Conservation (phyloP, 768 basidiomycete genomes). For the Phanerochaete sordida region DNA sequence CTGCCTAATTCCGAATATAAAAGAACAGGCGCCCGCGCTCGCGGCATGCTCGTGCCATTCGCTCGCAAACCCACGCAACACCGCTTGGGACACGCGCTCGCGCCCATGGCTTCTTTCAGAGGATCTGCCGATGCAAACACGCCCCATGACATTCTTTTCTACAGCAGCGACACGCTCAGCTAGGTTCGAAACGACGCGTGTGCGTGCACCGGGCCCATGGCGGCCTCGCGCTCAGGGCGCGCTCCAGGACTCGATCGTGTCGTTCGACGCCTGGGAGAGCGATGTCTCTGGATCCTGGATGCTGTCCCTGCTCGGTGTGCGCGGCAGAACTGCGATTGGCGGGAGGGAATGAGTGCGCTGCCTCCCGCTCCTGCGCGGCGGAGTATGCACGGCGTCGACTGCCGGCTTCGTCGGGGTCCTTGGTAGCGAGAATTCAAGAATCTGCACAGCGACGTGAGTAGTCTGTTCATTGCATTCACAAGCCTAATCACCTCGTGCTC, state of each 20-base stretch:
- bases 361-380: background rate
- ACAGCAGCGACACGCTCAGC: background rate
- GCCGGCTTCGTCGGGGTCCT: background rate
- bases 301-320: background rate
- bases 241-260: slow-evolving; percentile 7
- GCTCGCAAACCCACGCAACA: too few species aligned
- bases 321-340: background rate
- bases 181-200: background rate
- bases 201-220: background rate
- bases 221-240: background rate
- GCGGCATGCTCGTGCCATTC: too few species aligned
- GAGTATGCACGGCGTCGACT: background rate
- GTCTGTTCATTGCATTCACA: background rate
- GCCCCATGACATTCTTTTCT: too few species aligned
- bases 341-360: background rate
- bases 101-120: too few species aligned
- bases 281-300: background rate
- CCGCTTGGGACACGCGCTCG: too few species aligned
- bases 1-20: too few species aligned
- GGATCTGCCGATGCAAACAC: too few species aligned
- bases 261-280: slow-evolving; percentile 1
- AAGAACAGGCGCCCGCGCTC: too few species aligned
- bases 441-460: background rate
- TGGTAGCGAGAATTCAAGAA: background rate
- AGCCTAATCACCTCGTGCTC: background rate